Evolutionary conservation across 306 rosid genomes (phyloP).

Genomic region (Prunus davidiana): DNA sequence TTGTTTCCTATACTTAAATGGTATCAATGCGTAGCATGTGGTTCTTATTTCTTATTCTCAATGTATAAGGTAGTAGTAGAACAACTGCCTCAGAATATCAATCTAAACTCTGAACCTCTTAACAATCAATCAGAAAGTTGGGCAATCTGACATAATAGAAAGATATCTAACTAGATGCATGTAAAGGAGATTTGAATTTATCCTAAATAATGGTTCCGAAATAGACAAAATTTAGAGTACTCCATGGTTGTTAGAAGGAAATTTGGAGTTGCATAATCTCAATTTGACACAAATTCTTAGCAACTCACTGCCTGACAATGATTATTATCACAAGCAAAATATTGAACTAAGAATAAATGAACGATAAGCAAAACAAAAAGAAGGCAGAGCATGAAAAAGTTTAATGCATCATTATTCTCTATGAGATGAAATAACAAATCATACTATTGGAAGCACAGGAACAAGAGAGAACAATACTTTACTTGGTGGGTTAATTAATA

Average conservation of each 20-base stretch:
- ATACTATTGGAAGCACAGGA: background rate
- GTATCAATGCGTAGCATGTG: background rate
- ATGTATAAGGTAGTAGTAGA: no score
- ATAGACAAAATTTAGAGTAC: background rate
- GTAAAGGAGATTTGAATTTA: background rate
- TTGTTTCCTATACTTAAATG: background rate
- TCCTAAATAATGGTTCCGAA: background rate
- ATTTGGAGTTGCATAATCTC: background rate
- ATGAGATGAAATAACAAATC: constrained; percentile 1
- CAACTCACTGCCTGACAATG: background rate
- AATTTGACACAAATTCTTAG: background rate
- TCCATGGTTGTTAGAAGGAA: background rate
- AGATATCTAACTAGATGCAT: background rate
- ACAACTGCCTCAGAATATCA: background rate
- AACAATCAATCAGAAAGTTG: background rate
- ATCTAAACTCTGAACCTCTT: no score
- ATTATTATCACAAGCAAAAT: background rate
- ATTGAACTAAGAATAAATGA: background rate
- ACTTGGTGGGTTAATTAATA: background rate
- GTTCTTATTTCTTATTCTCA: background rate
- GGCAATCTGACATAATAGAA: background rate
- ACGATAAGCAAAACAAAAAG: background rate
- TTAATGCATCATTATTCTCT: background rate
- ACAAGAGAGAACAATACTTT: background rate
- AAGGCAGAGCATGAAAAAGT: background rate